Conservation (phyloP, 441 rosid genomes). For the Brassica hybrid region DNA sequence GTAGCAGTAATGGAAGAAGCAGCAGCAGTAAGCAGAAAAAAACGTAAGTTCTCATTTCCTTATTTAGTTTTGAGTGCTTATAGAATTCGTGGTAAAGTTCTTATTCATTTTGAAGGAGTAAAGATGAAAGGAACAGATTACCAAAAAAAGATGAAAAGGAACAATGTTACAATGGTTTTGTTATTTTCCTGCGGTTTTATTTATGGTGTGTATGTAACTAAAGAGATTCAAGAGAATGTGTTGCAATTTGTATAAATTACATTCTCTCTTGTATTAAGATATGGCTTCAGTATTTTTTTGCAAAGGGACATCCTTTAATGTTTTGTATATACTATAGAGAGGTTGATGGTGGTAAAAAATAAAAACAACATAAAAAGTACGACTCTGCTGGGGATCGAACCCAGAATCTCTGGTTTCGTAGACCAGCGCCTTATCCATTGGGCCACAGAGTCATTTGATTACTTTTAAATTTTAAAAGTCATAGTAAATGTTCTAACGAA, state of each 20-base stretch:
- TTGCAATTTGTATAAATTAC: slow-evolving; percentile 33
- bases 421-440: slow-evolving; percentile 97
- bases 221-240: slow-evolving; percentile 14
- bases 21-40: not conserved
- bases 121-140: slow-evolving; percentile 30
- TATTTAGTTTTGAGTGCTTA: slow-evolving; percentile 3
- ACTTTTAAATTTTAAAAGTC: too few species aligned
- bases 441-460: slow-evolving; percentile 64
- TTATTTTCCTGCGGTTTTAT: slow-evolving; percentile 15
- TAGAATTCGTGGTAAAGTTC: not conserved
- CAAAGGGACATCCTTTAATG: not conserved
- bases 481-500: slow-evolving; percentile 37
- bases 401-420: slow-evolving; percentile 88
- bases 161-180: slow-evolving; percentile 1
- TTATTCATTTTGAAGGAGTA: slow-evolving; percentile 21
- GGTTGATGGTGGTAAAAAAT: not conserved
- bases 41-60: slow-evolving; percentile 11
- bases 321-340: not conserved
- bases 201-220: slow-evolving; percentile 10
- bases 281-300: slow-evolving; percentile 7
- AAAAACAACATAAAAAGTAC: slow-evolving; percentile 39
- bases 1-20: not conserved
- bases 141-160: too few species aligned
- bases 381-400: slow-evolving; percentile 76
- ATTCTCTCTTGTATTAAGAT: not conserved